Evolutionary conservation across 2,329 filamentous ascomycete species (phyloP).

Genomic region (Byssochlamys sp.): DNA sequence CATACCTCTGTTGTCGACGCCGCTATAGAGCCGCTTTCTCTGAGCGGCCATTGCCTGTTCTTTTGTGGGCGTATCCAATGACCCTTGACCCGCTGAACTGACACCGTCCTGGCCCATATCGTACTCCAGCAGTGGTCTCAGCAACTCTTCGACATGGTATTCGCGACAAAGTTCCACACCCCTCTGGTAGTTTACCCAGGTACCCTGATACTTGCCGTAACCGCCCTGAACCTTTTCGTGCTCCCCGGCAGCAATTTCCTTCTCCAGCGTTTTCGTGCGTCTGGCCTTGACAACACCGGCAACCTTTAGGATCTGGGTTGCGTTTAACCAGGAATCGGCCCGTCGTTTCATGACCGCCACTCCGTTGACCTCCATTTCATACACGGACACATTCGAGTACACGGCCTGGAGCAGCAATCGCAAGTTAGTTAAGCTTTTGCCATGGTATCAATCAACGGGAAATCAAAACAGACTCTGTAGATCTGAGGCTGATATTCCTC

Average conservation of each 20-base stretch:
- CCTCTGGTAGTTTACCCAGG: slow-evolving; percentile 91
- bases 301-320: slow-evolving; percentile 95
- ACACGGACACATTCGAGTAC: slow-evolving; percentile 91
- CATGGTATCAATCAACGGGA: neutral
- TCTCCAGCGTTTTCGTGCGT: slow-evolving; percentile 93
- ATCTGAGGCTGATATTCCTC: slow-evolving; percentile 38
- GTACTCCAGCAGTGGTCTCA: slow-evolving; percentile 41
- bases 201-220: slow-evolving; percentile 97
- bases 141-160: slow-evolving; percentile 46
- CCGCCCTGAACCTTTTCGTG: slow-evolving; percentile 98
- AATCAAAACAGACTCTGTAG: slow-evolving; percentile 31
- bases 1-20: slow-evolving; percentile 57
- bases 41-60: slow-evolving; percentile 97
- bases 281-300: slow-evolving; percentile 96
- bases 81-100: slow-evolving; percentile 59
- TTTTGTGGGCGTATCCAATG: slow-evolving; percentile 90
- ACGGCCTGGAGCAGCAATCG: slow-evolving; percentile 52
- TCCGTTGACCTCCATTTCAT: slow-evolving; percentile 94
- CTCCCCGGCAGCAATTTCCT: slow-evolving; percentile 90
- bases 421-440: slow-evolving; percentile 1
- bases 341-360: slow-evolving; percentile 92
- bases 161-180: slow-evolving; percentile 83
- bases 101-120: slow-evolving; percentile 46
- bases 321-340: slow-evolving; percentile 92
- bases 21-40: slow-evolving; percentile 83